Evolutionary conservation across 2,329 filamentous ascomycete genomes (phyloP).

Genomic region (Cytospora mali): DNA sequence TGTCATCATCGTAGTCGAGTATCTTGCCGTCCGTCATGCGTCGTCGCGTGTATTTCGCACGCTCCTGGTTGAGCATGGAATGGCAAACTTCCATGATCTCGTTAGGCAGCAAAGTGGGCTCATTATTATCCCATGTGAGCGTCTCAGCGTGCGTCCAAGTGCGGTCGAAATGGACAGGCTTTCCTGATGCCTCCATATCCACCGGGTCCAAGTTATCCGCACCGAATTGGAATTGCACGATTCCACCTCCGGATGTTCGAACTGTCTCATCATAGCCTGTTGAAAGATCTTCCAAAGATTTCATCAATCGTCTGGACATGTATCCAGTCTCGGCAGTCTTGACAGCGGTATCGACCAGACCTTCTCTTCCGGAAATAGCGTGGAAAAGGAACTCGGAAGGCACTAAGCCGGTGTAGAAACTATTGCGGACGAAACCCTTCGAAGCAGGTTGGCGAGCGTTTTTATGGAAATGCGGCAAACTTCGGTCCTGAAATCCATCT

Average conservation of each 20-base stretch:
- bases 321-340: slow-evolving; percentile 99
- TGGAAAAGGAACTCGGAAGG: slow-evolving; percentile 97
- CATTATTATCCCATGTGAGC: slow-evolving; percentile 77
- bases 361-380: slow-evolving; percentile 97
- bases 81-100: slow-evolving; percentile 73
- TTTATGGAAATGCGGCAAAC: slow-evolving; percentile 92
- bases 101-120: slow-evolving; percentile 70
- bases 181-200: slow-evolving; percentile 94
- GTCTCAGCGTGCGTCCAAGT: slow-evolving; percentile 83
- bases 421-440: slow-evolving; percentile 96
- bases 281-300: slow-evolving; percentile 92
- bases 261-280: slow-evolving; percentile 95
- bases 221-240: slow-evolving; percentile 97
- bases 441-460: slow-evolving; percentile 88
- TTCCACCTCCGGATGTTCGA: slow-evolving; percentile 80
- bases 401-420: slow-evolving; percentile 89
- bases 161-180: slow-evolving; percentile 87
- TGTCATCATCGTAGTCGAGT: slow-evolving; percentile 71
- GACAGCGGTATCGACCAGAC: slow-evolving; percentile 96
- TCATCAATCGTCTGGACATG: slow-evolving; percentile 98
- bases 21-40: slow-evolving; percentile 63
- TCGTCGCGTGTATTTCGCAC: slow-evolving; percentile 63
- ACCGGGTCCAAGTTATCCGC: slow-evolving; percentile 94
- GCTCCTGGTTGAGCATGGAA: slow-evolving; percentile 67
- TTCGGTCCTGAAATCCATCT: slow-evolving; percentile 95